These are phyloP conservation scores for Talaromyces albobiverticillius DNA, from an alignment of 2,329 filamentous ascomycete genomes.

Conservation along the genomic window DNA sequence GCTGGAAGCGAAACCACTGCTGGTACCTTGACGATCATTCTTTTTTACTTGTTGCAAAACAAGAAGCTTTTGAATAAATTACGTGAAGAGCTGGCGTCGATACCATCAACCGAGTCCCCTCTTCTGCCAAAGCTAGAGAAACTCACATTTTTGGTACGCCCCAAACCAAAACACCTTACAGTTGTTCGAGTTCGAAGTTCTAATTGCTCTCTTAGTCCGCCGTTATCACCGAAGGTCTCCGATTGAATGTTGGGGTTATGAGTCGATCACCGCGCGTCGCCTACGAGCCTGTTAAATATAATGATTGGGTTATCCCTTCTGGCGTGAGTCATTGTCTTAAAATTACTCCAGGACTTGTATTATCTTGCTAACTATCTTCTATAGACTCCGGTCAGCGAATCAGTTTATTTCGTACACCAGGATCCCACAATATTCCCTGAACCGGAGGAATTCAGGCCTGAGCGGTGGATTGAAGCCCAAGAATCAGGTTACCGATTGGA, in stretches of 20 bases:
- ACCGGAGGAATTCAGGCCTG: conserved; percentile 32
- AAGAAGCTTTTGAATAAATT: conserved; percentile 20
- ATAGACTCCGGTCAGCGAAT: conserved; percentile 37
- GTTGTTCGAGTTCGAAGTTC: not conserved
- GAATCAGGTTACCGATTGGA: conserved; percentile 31
- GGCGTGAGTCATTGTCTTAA: conserved; percentile 5
- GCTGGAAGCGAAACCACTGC: conserved; percentile 37
- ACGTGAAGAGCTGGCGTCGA: conserved; percentile 25
- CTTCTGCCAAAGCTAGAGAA: conserved; percentile 35
- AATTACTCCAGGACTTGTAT: not conserved
- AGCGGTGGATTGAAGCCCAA: conserved; percentile 35
- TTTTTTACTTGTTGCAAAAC: conserved; percentile 29
- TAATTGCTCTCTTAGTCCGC: conserved; percentile 20
- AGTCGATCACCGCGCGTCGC: conserved; percentile 30
- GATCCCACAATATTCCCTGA: conserved; percentile 37
- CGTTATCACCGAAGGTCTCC: conserved; percentile 34
- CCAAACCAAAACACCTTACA: too few species aligned
- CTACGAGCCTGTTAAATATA: conserved; percentile 27
- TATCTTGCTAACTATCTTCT: not conserved
- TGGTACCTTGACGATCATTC: conserved; percentile 26
- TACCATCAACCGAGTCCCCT: conserved; percentile 21
- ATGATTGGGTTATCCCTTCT: conserved; percentile 31
- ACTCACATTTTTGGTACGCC: conserved; percentile 37
- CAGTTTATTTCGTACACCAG: conserved; percentile 33
- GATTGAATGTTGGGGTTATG: conserved; percentile 29